Percentiles rank a stretch among this genome's conserved stretches.
Evolutionary conservation across 106 monocot species (phyloP).

Genomic region (Dioscorea dumetorum): DNA sequence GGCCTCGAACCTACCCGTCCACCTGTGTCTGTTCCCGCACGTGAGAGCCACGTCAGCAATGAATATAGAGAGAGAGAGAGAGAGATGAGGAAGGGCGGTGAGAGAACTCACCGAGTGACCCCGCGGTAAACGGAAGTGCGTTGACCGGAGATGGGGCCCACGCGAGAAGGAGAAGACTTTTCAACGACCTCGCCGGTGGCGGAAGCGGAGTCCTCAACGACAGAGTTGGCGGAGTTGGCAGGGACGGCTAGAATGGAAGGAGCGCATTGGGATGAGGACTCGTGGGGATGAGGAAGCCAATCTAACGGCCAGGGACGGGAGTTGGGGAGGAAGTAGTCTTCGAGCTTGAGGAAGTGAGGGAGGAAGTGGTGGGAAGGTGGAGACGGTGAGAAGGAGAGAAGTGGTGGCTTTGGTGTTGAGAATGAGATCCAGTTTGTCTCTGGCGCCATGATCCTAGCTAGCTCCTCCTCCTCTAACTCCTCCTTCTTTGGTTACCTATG

Average conservation of each 20-base stretch:
- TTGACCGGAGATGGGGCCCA: constrained; percentile 17
- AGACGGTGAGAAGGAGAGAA: background rate
- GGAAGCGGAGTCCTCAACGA: background rate
- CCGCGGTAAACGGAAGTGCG: constrained; percentile 48
- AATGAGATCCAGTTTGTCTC: constrained; percentile 6
- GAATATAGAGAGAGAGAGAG: too few species aligned
- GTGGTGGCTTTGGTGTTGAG: background rate
- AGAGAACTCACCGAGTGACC: constrained; percentile 29
- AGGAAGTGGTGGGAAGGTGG: background rate
- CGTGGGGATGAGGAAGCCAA: background rate
- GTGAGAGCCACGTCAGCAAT: constrained; percentile 3
- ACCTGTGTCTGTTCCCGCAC: constrained; percentile 30
- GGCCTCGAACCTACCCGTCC: constrained; percentile 48
- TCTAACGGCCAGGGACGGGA: constrained; percentile 10
- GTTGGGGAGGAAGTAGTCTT: constrained; percentile 25
- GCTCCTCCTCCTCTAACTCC: background rate
- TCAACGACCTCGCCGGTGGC: background rate
- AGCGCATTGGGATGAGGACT: constrained; percentile 2
- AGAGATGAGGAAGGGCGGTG: too few species aligned
- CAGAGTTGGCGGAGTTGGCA: constrained; percentile 2
- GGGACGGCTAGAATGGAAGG: background rate
- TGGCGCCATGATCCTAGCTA: background rate
- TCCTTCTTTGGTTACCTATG: too few species aligned
- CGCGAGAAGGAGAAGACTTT: background rate
- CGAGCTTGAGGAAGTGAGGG: constrained; percentile 23